Base-by-base conservation (phyloP, 1,284 basidiomycete genomes). In the Retiboletus flavoniger region DNA sequence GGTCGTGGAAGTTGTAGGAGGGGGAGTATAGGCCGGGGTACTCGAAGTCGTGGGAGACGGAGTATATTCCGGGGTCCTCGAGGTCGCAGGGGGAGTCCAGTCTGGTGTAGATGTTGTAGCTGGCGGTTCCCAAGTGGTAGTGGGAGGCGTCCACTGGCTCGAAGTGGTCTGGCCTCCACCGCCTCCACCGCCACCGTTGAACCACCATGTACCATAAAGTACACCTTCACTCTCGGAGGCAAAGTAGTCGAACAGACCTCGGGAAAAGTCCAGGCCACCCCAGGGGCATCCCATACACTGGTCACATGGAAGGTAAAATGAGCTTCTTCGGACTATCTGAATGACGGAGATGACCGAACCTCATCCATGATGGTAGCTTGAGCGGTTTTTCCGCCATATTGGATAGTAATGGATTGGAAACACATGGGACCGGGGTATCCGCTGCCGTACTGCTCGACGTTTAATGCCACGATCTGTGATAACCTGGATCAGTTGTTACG, bases 201-300 rank as follows among this genome's bases (percentile, higher is more conserved):
- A 82, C 59, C 59, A 71, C 88, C 87, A 91, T n/a, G 65, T 61
- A 52, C 83, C 84, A 50, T 73, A 73, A 47, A 92, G 59, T 19
- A 83, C 75, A 54, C 89, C 91, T 0, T 50, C 63, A 46, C 62
- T 60, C 56, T 74, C 64, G 26, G 64, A n/a, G 0, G 78, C 79
- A 56, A 89, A 87, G 72, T 72, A 79, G 3, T 63, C 47, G 76
- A 97, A 97, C 41, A 97, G 81, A 49, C 84, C 79, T 11, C 71
- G 68, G 24, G 89, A 89, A 57, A 95, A 77, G 75, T 97, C 94
- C 53, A 97, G 81, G 40, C 81, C 90, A 35, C 81, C 84, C 41
- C 70, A 79, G 3, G 83, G 82, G 68, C 91, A 94, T 29, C 80
- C 83, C 51, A 81, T 81, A 70, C 90, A 93, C 82, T 89, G 46